phyloP scores from a whole-genome alignment of 768 basidiomycete genomes.

The Pulveroboletus sp. region DNA sequence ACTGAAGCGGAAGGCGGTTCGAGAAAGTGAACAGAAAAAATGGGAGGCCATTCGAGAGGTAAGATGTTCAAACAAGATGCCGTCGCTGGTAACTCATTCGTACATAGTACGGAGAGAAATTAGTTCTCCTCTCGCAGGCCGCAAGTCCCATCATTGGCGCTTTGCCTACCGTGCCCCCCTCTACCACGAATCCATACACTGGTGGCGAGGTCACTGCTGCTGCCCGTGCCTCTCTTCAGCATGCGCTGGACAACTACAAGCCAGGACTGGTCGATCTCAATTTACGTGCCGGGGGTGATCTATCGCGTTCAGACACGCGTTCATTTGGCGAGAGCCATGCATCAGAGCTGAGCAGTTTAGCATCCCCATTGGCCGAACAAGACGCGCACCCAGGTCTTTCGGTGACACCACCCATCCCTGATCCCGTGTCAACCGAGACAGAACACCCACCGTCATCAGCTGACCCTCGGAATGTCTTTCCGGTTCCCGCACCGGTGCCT shows the following conservation, averaged over 20 bases:
- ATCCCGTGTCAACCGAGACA: constrained; percentile 8
- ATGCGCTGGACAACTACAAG: constrained; percentile 75
- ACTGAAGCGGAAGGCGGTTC: constrained; percentile 71
- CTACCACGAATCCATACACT: constrained; percentile 50
- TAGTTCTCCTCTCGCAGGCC: constrained; percentile 71
- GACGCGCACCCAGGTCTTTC: constrained; percentile 36
- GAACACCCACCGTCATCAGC: constrained; percentile 14
- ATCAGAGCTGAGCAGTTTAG: constrained; percentile 62
- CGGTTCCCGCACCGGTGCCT: constrained; percentile 66
- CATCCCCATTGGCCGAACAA: constrained; percentile 26
- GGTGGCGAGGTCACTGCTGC: constrained; percentile 64
- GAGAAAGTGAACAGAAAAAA: constrained; percentile 71
- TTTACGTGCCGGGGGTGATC: constrained; percentile 45
- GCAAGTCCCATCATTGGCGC: constrained; percentile 58
- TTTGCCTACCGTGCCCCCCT: constrained; percentile 69
- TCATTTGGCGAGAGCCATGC: constrained; percentile 88
- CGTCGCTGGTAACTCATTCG: neutral
- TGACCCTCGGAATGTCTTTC: too few species aligned
- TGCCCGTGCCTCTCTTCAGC: constrained; percentile 71
- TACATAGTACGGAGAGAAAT: constrained; percentile 74
- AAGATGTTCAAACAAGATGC: constrained; percentile 5
- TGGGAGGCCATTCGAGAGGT: constrained; percentile 87
- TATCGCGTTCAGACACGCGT: constrained; percentile 68
- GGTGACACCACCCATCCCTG: constrained; percentile 40
- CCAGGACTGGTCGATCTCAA: constrained; percentile 60